phyloP scores from a whole-genome alignment of 805 yeast species.

The Candida silvatica region DNA sequence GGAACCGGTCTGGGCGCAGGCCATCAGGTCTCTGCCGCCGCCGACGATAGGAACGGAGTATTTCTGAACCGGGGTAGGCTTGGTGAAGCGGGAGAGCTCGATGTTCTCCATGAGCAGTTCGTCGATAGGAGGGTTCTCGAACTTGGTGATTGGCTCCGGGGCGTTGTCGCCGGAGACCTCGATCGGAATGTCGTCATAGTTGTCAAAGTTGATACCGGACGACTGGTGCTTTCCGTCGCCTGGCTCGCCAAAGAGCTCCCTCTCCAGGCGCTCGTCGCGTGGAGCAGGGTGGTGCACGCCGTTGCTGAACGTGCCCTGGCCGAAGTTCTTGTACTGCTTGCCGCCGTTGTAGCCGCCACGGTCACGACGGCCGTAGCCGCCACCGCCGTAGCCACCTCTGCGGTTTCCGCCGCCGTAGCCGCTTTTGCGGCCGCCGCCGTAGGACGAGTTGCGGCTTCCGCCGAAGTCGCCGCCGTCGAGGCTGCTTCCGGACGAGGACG shows the following conservation, averaged over 20 bases:
- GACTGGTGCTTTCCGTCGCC: conserved; percentile 66
- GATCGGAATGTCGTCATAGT: conserved; percentile 97
- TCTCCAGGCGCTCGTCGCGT: conserved; percentile 59
- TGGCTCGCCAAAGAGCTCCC: conserved; percentile 73
- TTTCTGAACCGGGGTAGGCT: conserved; percentile 95
- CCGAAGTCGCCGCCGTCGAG: conserved; percentile 20
- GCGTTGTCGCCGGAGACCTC: conserved; percentile 94
- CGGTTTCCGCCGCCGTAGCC: conserved; percentile 21
- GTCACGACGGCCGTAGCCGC: conserved; percentile 24
- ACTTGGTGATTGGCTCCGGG: conserved; percentile 85
- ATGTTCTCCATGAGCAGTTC: conserved; percentile 79
- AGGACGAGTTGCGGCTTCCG: conserved; percentile 25
- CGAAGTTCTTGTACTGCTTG: conserved; percentile 25
- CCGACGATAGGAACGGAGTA: conserved; percentile 78
- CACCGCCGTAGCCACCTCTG: conserved; percentile 19
- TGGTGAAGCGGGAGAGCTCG: conserved; percentile 78
- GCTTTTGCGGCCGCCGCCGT: conserved; percentile 16
- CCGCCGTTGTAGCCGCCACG: conserved; percentile 25
- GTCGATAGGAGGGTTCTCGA: conserved; percentile 91
- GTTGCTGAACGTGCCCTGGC: conserved; percentile 76
- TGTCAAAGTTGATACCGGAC: conserved; percentile 97
- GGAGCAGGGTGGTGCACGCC: conserved; percentile 85
- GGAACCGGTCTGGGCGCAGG: conserved; percentile 98
- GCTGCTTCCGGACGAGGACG: conserved; percentile 11
- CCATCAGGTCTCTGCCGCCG: conserved; percentile 69